Evolutionary conservation across 345 rosid genomes (phyloP).

Genomic region (Bruguiera parviflora): DNA sequence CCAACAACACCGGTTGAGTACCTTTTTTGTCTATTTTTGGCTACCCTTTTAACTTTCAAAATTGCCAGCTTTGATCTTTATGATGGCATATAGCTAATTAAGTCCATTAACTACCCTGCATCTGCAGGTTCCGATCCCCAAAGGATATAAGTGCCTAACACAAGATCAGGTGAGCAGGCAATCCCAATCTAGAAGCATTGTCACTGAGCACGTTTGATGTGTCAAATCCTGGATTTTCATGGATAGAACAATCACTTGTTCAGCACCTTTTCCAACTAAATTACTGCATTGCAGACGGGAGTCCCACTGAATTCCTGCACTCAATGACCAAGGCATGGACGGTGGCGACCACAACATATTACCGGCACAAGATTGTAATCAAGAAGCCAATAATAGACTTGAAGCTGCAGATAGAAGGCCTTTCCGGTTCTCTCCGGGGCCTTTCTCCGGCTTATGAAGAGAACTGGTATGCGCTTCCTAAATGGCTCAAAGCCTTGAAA

Average conservation of each 20-base stretch:
- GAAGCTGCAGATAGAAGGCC: conserved; percentile 44
- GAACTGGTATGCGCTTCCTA: conserved; percentile 55
- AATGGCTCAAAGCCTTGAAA: conserved; percentile 35
- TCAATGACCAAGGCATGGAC: conserved; percentile 63
- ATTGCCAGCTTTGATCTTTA: neutral
- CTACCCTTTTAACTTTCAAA: neutral
- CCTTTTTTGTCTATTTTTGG: neutral
- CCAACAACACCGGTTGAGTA: conserved; percentile 34
- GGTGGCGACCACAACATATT: conserved; percentile 40
- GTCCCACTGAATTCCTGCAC: conserved; percentile 53
- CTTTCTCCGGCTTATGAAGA: conserved; percentile 41
- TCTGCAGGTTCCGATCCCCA: conserved; percentile 32
- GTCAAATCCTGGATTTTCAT: too few species aligned
- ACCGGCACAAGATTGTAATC: conserved; percentile 65
- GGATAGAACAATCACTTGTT: too few species aligned
- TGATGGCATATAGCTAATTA: neutral
- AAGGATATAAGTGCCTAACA: conserved; percentile 22
- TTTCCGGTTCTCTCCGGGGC: conserved; percentile 70
- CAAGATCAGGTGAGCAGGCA: conserved; percentile 28
- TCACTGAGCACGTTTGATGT: too few species aligned
- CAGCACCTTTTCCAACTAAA: neutral
- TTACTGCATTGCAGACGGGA: conserved; percentile 17
- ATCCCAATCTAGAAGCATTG: neutral
- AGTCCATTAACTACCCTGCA: neutral
- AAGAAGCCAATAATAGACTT: conserved; percentile 54